phyloP scores from a whole-genome alignment of 2,329 filamentous ascomycete species.

The Pezizomycotina sp. region DNA sequence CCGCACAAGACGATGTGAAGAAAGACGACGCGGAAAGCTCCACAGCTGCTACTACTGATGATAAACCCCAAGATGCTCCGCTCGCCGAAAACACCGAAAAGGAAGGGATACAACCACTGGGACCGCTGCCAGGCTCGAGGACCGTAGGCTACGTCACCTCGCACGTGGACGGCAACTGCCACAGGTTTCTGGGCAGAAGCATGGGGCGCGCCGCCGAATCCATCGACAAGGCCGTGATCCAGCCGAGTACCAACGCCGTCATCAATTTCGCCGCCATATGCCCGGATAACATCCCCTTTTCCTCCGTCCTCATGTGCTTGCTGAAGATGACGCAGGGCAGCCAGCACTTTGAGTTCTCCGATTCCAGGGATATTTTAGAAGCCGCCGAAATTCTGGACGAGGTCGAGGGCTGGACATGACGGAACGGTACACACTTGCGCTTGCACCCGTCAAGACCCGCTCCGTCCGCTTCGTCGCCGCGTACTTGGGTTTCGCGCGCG shows the following conservation, averaged over 20 bases:
- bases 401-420: constrained; percentile 43
- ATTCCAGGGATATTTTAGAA: constrained; percentile 43
- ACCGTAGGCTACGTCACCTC: constrained; percentile 62
- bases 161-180: neutral
- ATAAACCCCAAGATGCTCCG: constrained; percentile 3
- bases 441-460: constrained; percentile 48
- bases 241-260: constrained; percentile 53
- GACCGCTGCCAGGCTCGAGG: constrained; percentile 20
- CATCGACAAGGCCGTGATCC: constrained; percentile 52
- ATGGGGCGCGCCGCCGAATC: constrained; percentile 10
- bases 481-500: constrained; percentile 28
- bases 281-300: constrained; percentile 61
- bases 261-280: constrained; percentile 70
- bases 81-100: constrained; percentile 12
- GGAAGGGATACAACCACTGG: constrained; percentile 19
- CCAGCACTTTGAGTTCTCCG: constrained; percentile 53
- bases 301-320: constrained; percentile 62
- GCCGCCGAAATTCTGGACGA: constrained; percentile 61
- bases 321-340: constrained; percentile 50
- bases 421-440: constrained; percentile 28
- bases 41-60: constrained; percentile 5
- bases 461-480: constrained; percentile 28
- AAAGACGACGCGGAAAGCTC: constrained; percentile 32
- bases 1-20: constrained; percentile 36
- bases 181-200: constrained; percentile 6